These are phyloP conservation scores for Sapria himalayana DNA, from an alignment of 345 rosid species.

Conservation along the genomic window DNA sequence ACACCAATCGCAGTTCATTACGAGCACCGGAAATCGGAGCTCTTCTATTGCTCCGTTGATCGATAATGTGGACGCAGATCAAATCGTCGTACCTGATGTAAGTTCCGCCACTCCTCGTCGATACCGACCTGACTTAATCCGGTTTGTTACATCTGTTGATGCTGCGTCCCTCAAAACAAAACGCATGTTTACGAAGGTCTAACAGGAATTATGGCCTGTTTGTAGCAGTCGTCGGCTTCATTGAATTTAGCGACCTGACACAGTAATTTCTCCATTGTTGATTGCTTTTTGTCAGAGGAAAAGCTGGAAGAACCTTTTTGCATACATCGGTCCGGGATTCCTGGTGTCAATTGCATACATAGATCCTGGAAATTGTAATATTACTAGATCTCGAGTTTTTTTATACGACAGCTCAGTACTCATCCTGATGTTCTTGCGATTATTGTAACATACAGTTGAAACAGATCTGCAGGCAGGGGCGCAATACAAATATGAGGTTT, in stretches of 20 bases:
- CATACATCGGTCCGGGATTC: constrained; percentile 90
- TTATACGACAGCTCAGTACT: constrained; percentile 1
- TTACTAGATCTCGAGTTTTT: not conserved
- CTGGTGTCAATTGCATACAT: constrained; percentile 90
- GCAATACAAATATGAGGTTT: constrained; percentile 57
- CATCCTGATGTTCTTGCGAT: constrained; percentile 5
- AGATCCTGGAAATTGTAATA: constrained; percentile 94
- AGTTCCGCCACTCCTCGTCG: constrained; percentile 7
- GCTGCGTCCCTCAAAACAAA: no score
- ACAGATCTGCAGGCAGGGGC: constrained; percentile 95
- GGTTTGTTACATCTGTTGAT: no score
- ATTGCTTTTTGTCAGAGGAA: no score
- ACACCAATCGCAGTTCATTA: constrained; percentile 56
- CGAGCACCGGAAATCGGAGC: constrained; percentile 37
- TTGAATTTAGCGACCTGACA: no score
- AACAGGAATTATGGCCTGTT: no score
- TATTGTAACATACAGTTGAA: constrained; percentile 60
- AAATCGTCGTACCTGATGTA: constrained; percentile 73
- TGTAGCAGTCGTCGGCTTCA: no score
- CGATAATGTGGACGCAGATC: constrained; percentile 26
- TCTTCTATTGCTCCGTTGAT: constrained; percentile 51
- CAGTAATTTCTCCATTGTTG: no score
- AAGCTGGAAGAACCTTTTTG: constrained; percentile 84
- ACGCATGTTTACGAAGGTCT: no score
- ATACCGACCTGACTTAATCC: no score